Conservation (phyloP, 1,284 basidiomycete species). For the Pseudozyma sp. region DNA sequence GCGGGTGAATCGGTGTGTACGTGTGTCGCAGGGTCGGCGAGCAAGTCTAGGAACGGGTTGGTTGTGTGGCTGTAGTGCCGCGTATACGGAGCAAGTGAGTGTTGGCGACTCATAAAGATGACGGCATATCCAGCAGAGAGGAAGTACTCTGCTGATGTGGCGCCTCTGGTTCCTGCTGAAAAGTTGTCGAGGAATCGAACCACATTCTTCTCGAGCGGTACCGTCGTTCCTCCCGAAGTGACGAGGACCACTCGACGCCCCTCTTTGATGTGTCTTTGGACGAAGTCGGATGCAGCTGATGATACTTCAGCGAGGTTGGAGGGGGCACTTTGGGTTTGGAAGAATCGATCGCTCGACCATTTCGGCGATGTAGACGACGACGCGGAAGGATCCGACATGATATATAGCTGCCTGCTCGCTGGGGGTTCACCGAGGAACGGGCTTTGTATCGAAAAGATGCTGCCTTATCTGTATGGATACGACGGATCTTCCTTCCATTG, state of each 20-base stretch:
- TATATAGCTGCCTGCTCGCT: not conserved
- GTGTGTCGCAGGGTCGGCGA: conserved; percentile 74
- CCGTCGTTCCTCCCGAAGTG: conserved; percentile 72
- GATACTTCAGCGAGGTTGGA: conserved; percentile 40
- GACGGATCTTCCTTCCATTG: no score
- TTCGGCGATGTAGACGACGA: conserved; percentile 29
- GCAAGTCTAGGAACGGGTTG: conserved; percentile 95
- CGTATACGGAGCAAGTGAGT: conserved; percentile 95
- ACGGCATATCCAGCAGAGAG: conserved; percentile 91
- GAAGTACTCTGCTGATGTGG: conserved; percentile 98
- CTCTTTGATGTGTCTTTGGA: conserved; percentile 76
- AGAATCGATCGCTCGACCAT: conserved; percentile 57
- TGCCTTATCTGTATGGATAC: no score
- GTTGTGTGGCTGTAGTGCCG: conserved; percentile 97
- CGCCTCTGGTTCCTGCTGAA: conserved; percentile 95
- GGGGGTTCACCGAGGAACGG: no score
- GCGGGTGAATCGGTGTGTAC: conserved; percentile 22
- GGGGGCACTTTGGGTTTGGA: conserved; percentile 55
- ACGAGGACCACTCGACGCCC: conserved; percentile 88
- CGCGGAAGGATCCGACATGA: conserved; percentile 34
- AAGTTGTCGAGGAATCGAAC: conserved; percentile 99
- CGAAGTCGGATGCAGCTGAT: conserved; percentile 72
- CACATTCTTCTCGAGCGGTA: conserved; percentile 65
- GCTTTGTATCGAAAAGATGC: no score
- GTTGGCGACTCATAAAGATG: conserved; percentile 97